Percentiles rank a stretch among this genome's conserved stretches.
These are phyloP conservation scores for Neofusicoccum ribis DNA, from an alignment of 2,329 filamentous ascomycete genomes.

Conservation along the genomic window DNA sequence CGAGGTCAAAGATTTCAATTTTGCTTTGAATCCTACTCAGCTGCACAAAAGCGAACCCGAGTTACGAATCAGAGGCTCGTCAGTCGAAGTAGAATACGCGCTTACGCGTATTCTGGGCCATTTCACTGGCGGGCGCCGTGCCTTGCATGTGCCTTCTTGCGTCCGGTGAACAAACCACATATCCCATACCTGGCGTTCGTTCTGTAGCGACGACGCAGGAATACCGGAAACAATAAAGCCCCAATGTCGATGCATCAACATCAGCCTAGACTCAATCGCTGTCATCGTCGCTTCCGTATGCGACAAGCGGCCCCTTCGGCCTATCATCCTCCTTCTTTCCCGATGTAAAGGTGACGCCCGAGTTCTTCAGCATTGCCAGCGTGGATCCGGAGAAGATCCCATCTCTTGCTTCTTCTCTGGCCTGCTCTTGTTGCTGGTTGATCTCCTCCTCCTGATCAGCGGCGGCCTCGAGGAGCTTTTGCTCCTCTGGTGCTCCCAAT, in stretches of 20 bases:
- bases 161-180: neutral
- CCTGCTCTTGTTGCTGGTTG: constrained; percentile 23
- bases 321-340: constrained; percentile 56
- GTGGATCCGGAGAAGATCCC: constrained; percentile 84
- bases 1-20: too few species aligned
- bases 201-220: too few species aligned
- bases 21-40: too few species aligned
- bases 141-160: neutral
- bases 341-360: constrained; percentile 48
- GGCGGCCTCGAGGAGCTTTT: constrained; percentile 48
- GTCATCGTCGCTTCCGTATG: constrained; percentile 88
- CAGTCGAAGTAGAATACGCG: neutral
- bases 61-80: too few species aligned
- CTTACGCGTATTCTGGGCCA: neutral
- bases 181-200: too few species aligned
- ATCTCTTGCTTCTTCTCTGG: constrained; percentile 39
- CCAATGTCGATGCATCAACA: neutral
- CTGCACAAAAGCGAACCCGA: too few species aligned
- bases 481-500: constrained; percentile 60
- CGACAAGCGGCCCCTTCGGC: constrained; percentile 73
- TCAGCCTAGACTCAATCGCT: constrained; percentile 48
- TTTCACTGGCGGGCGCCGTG: neutral
- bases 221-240: too few species aligned
- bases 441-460: constrained; percentile 39
- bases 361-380: constrained; percentile 71